Evolutionary conservation across 116 monocot species (phyloP), one percentile per base, ranked within the genome.

Genomic region (Dioscorea cayenensis): DNA sequence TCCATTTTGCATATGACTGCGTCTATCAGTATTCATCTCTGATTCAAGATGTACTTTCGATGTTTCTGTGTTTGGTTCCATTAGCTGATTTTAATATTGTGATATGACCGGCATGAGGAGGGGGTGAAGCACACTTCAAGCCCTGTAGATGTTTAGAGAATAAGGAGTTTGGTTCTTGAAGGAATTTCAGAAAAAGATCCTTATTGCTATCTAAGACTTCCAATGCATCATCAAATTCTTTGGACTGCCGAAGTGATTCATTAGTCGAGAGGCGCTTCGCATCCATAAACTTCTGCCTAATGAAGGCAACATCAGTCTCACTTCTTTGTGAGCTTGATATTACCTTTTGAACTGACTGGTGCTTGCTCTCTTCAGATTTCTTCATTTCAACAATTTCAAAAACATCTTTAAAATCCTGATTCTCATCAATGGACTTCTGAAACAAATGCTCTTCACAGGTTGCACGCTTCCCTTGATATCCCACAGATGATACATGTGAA

Each of bases 51-150:
- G 59, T 48, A 35, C 28, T 21, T 21, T 69, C 75, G 63, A 18
- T 64, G 6, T 20, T 80, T 27, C 63, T 65, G 64, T 14, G 50
- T 21, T 70, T 82, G 6, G 16, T 69, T 63, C 19, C 14, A 66
- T 65, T 80, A 55, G 77, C 76, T 29, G 97, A 80, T 48, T 84
- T 88, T 70, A 86, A 72, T 35, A 93, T 62, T 62, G 84, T 87
- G 67, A 89, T 85, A n/a, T 80, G 66, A 13, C 73, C 71, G 10
- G 21, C 51, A 59, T 75, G 37, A 27, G 70, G 49, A 28, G 83
- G 61, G 43, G 71, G 66, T 55, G 67, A 68, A 69, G 61, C 19
- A 23, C 71, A 48, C 68, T 69, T 75, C 29, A 61, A 64, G 65
- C 78, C 80, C 14, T 63, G 72, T 11, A 81, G 67, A 80, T 87